Evolutionary conservation across 1,284 basidiomycete genomes (phyloP).

Genomic region (Filobasidium uniguttulatum): DNA sequence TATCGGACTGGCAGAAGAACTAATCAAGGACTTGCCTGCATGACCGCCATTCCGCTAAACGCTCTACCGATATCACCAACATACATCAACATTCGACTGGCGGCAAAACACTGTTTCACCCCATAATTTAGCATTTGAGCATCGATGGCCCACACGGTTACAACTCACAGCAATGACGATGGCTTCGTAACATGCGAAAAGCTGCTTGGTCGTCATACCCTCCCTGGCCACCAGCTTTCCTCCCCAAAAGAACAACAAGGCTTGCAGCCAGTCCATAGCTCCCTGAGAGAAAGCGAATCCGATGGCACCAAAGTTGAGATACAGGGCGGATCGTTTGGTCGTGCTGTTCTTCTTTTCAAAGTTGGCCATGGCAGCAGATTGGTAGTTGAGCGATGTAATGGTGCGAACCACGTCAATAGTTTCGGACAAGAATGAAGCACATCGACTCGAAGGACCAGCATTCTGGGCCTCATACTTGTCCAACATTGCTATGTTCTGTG

Average conservation of each 20-base stretch:
- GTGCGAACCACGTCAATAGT: slow-evolving; percentile 35
- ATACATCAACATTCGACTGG: slow-evolving; percentile 25
- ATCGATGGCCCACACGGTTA: too few species aligned
- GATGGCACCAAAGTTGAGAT: slow-evolving; percentile 26
- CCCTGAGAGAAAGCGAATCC: slow-evolving; percentile 33
- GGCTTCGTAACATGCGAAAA: slow-evolving; percentile 32
- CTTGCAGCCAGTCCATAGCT: slow-evolving; percentile 27
- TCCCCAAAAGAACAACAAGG: slow-evolving; percentile 35
- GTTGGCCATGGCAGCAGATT: slow-evolving; percentile 20
- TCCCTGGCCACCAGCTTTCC: slow-evolving; percentile 21
- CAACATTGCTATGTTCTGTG: slow-evolving; percentile 18
- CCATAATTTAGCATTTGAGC: too few species aligned
- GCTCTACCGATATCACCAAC: slow-evolving; percentile 27
- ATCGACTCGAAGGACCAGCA: slow-evolving; percentile 25
- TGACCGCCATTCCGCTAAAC: slow-evolving; percentile 17
- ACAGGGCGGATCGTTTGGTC: slow-evolving; percentile 1
- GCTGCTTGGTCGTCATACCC: slow-evolving; percentile 15
- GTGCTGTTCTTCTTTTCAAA: slow-evolving; percentile 9
- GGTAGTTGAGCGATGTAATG: slow-evolving; percentile 34
- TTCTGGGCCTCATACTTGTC: slow-evolving; percentile 27
- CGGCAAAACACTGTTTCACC: slow-evolving; percentile 23
- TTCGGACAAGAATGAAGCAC: slow-evolving; percentile 33
- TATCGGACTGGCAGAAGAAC: neutral
- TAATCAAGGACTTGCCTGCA: slow-evolving; percentile 20
- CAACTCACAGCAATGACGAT: slow-evolving; percentile 33